A percentile compares a stretch with the other conserved stretches of the same genome.
Evolutionary conservation across 169 alveolate genomes (phyloP).

Genomic region (Blepharisma undulans): DNA sequence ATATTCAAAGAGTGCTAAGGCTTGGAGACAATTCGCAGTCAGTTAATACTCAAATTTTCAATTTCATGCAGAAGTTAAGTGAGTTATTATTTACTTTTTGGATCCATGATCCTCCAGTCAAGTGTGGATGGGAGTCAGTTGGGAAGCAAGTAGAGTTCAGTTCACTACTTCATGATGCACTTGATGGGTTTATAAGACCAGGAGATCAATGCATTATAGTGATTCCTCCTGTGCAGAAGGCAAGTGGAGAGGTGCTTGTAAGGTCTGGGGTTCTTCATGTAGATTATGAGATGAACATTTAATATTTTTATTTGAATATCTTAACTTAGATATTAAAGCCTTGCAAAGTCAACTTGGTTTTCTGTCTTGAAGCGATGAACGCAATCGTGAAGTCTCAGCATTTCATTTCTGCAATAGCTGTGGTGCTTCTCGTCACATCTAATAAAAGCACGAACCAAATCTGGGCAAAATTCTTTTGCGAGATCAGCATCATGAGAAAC

Average conservation of each 20-base stretch:
- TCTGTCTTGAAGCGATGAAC: neutral
- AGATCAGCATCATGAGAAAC: constrained; percentile 20
- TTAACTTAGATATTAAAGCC: neutral
- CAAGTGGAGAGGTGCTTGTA: constrained; percentile 28
- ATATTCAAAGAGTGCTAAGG: constrained; percentile 54
- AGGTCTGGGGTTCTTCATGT: constrained; percentile 22
- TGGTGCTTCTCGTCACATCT: neutral
- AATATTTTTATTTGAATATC: neutral
- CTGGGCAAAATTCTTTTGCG: constrained; percentile 36
- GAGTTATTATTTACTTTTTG: constrained; percentile 62
- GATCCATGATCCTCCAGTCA: constrained; percentile 71
- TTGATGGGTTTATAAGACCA: constrained; percentile 77
- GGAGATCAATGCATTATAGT: constrained; percentile 66
- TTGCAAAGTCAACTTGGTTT: constrained; percentile 3
- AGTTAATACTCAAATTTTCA: constrained; percentile 50
- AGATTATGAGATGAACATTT: constrained; percentile 33
- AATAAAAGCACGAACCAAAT: constrained; percentile 1
- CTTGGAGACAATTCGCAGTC: constrained; percentile 44
- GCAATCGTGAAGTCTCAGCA: constrained; percentile 24
- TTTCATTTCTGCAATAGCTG: neutral
- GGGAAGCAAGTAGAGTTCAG: constrained; percentile 74
- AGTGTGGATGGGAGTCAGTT: constrained; percentile 57
- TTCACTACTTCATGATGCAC: constrained; percentile 64
- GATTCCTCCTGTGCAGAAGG: constrained; percentile 69
- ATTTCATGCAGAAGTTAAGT: constrained; percentile 62